phyloP scores from a whole-genome alignment of 2,329 filamentous ascomycete genomes.

The Ophiostoma ulmi region DNA sequence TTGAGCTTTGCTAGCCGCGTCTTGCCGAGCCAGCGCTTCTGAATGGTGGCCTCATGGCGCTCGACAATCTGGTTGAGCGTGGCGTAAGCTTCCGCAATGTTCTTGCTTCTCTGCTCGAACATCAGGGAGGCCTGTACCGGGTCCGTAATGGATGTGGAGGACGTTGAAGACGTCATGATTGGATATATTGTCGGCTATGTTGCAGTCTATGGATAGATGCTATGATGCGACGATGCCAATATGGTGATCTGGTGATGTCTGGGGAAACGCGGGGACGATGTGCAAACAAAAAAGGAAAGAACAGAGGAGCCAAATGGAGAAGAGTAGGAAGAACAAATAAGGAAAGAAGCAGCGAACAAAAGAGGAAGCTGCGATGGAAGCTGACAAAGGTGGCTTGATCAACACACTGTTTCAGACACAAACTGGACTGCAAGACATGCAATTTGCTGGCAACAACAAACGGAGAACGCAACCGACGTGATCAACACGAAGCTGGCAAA shows the following conservation, averaged over 20 bases:
- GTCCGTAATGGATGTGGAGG: not conserved
- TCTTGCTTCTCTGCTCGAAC: slow-evolving; percentile 1
- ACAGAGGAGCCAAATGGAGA: not conserved
- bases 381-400: slow-evolving; percentile 2
- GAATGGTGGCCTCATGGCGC: slow-evolving; percentile 48
- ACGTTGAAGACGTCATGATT: not conserved
- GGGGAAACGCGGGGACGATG: not conserved
- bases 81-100: not conserved
- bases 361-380: slow-evolving; percentile 12
- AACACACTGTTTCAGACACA: not conserved
- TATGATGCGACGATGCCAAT: not conserved
- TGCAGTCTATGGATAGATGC: not conserved
- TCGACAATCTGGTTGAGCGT: slow-evolving; percentile 38
- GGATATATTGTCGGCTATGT: not conserved
- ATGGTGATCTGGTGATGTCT: not conserved
- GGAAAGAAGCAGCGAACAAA: not conserved
- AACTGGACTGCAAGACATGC: not conserved
- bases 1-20: slow-evolving; percentile 41
- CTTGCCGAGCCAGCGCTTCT: slow-evolving; percentile 53
- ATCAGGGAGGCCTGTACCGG: not conserved
- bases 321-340: not conserved
- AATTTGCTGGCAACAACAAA: not conserved
- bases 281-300: not conserved
- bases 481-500: not conserved
- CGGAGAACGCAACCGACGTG: not conserved